Conservation (phyloP, 2,329 filamentous ascomycete species). For the Chrysoporthe austroafricana region DNA sequence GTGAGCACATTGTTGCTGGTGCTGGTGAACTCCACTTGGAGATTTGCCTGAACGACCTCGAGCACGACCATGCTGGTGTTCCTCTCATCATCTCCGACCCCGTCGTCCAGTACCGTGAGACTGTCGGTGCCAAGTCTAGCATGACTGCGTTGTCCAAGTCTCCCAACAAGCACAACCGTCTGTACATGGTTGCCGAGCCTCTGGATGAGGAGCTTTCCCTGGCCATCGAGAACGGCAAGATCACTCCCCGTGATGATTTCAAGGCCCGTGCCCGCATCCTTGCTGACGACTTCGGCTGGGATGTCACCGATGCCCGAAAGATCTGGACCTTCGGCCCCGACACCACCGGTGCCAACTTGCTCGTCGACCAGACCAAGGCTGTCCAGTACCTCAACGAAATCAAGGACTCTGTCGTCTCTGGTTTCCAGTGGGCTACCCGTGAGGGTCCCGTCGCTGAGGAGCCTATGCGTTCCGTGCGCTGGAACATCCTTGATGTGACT, state of each 20-base stretch:
- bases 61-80: conserved; percentile 98
- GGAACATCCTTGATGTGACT: conserved; percentile 99
- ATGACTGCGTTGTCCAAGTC: conserved; percentile 99
- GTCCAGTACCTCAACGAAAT: conserved; percentile 99
- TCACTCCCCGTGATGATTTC: conserved; percentile 95
- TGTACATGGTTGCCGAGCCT: conserved; percentile 92
- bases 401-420: conserved; percentile 99
- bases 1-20: conserved; percentile 99
- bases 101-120: conserved; percentile 98
- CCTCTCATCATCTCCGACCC: conserved; percentile 97
- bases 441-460: conserved; percentile 98
- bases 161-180: conserved; percentile 99
- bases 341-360: conserved; percentile 95
- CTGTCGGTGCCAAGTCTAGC: conserved; percentile 80
- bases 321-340: conserved; percentile 99
- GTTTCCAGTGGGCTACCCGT: conserved; percentile 99
- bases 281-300: conserved; percentile 97
- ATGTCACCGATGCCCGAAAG: conserved; percentile 99
- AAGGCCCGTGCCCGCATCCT: conserved; percentile 96
- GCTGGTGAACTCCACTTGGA: conserved; percentile 99
- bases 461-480: conserved; percentile 95
- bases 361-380: conserved; percentile 99
- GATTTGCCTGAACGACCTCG: conserved; percentile 99
- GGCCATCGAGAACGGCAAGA: conserved; percentile 91
- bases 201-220: conserved; percentile 88